Conservation (phyloP, 1,139 yeast species). For the Yamadazyma trypodendri region DNA sequence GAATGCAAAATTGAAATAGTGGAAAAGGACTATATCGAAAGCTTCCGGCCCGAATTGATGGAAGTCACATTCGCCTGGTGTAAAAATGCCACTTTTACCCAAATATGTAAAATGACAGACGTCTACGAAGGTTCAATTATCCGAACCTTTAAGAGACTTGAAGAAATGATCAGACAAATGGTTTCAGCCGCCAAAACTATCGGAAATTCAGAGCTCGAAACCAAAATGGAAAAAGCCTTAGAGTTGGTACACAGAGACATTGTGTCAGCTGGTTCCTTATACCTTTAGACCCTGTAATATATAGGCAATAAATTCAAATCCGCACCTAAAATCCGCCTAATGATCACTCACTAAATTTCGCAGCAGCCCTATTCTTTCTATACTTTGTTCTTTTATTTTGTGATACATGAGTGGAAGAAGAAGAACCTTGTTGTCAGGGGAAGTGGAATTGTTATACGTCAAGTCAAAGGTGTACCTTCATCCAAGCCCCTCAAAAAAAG, state of each 20-base stretch:
- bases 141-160: constrained; percentile 89
- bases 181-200: constrained; percentile 88
- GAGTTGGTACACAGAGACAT: constrained; percentile 91
- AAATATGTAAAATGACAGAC: constrained; percentile 97
- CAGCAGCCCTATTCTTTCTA: not conserved
- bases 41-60: constrained; percentile 91
- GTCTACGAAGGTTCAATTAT: constrained; percentile 96
- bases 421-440: constrained; percentile 17
- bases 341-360: no score
- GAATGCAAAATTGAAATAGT: constrained; percentile 87
- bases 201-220: constrained; percentile 82
- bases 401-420: constrained; percentile 7
- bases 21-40: constrained; percentile 89
- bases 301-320: not conserved
- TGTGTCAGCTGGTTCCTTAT: constrained; percentile 93
- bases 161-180: constrained; percentile 89
- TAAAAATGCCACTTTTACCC: constrained; percentile 92
- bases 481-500: constrained; percentile 69
- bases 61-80: constrained; percentile 98
- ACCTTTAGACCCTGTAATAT: constrained; percentile 36
- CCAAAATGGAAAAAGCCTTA: constrained; percentile 84
- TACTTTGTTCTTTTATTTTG: not conserved
- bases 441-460: constrained; percentile 48
- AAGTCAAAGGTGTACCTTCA: constrained; percentile 80
- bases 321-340: no score